Percentiles rank a stretch among this genome's conserved stretches.
phyloP scores from a whole-genome alignment of 2,329 filamentous ascomycete species.

The Furcasterigmium sp. region DNA sequence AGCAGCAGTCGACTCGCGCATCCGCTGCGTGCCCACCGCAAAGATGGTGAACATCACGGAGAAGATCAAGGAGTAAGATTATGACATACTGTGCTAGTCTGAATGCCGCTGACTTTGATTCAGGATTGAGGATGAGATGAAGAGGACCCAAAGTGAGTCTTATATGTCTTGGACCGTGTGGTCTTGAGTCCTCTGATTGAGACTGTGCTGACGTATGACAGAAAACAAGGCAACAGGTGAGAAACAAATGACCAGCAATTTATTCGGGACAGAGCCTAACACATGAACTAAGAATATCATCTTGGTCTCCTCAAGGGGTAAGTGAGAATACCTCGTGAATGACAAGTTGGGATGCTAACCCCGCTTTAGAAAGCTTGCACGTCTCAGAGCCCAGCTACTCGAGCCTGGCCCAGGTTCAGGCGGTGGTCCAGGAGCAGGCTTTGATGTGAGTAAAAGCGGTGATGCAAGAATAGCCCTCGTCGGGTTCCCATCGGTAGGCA shows the following conservation, averaged over 20 bases:
- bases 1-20: neutral
- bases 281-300: constrained; percentile 73
- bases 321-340: constrained; percentile 14
- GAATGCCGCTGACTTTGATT: constrained; percentile 16
- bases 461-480: constrained; percentile 96
- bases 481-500: constrained; percentile 97
- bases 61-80: constrained; percentile 93
- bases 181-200: no score
- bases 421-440: constrained; percentile 74
- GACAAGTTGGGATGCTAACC: neutral
- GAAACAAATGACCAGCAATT: no score
- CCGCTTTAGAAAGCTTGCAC: constrained; percentile 76
- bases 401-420: constrained; percentile 81
- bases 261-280: no score
- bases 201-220: constrained; percentile 36
- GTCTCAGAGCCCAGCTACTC: constrained; percentile 87
- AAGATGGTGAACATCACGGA: constrained; percentile 99
- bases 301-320: constrained; percentile 96
- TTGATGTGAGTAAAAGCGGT: constrained; percentile 91
- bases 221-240: constrained; percentile 99
- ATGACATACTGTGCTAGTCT: neutral
- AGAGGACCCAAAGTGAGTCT: constrained; percentile 89
- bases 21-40: constrained; percentile 17
- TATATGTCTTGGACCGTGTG: no score
- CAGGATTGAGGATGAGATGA: constrained; percentile 99